phyloP scores from a whole-genome alignment of 495 filamentous ascomycete species.

The Penicillium roqueforti region DNA sequence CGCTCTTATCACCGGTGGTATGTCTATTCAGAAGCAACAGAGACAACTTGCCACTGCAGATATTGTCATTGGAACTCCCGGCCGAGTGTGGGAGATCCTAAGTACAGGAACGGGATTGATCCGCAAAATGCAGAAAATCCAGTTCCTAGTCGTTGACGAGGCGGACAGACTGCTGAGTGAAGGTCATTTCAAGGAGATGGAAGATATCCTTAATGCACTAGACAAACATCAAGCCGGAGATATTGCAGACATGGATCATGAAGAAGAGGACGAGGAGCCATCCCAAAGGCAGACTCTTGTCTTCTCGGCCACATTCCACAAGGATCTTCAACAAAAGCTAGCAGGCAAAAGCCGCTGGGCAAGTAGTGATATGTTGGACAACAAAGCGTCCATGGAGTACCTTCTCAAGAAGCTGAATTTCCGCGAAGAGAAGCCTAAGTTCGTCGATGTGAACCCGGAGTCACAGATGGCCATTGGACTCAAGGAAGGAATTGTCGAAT shows the following conservation, averaged over 20 bases:
- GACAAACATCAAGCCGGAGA: conserved; percentile 50
- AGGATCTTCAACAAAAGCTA: conserved; percentile 82
- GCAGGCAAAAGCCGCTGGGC: conserved; percentile 62
- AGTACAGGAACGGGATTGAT: conserved; percentile 59
- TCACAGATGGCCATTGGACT: conserved; percentile 81
- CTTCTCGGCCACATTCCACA: conserved; percentile 95
- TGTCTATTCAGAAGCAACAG: conserved; percentile 90
- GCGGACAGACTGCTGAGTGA: conserved; percentile 89
- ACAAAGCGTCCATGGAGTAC: conserved; percentile 85
- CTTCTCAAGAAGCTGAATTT: conserved; percentile 88
- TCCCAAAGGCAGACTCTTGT: conserved; percentile 69
- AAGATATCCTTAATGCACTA: conserved; percentile 74
- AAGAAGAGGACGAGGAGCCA: conserved; percentile 23
- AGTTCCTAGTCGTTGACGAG: conserved; percentile 89
- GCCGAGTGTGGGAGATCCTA: conserved; percentile 90
- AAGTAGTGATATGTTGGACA: conserved; percentile 56
- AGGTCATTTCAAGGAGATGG: conserved; percentile 90
- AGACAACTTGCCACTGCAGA: conserved; percentile 71
- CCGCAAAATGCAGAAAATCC: conserved; percentile 61
- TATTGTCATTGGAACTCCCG: conserved; percentile 88
- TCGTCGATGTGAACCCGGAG: conserved; percentile 83
- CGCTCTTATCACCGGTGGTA: conserved; percentile 81
- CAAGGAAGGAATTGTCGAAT: conserved; percentile 88
- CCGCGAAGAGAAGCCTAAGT: conserved; percentile 74
- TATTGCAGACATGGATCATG: conserved; percentile 36